Percentiles rank a stretch among this genome's conserved stretches.
Evolutionary conservation across 2,329 filamentous ascomycete genomes (phyloP).

Genomic region (Phialophora chinensis): DNA sequence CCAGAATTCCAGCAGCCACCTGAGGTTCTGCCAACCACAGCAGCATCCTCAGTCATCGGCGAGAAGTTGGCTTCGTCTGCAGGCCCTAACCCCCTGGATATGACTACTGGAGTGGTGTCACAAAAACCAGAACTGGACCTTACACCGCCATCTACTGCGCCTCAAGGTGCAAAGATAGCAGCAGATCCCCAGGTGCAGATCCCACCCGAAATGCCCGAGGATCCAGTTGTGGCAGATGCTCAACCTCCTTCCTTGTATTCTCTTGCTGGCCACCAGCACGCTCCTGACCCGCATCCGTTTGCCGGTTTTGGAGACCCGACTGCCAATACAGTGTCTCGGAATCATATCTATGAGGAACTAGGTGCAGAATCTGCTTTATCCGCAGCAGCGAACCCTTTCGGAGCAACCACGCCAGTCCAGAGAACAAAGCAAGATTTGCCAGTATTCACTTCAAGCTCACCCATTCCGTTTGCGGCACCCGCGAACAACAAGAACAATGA

Average conservation of each 20-base stretch:
- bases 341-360: background rate
- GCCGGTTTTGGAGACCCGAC: background rate
- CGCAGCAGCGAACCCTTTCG: slow-evolving; percentile 8
- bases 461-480: slow-evolving; percentile 50
- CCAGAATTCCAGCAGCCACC: background rate
- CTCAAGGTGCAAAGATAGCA: background rate
- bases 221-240: background rate
- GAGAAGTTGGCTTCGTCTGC: background rate
- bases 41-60: background rate
- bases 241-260: background rate
- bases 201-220: background rate
- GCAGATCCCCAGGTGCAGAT: background rate
- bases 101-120: background rate
- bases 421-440: slow-evolving; percentile 54
- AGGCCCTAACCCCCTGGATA: too few relatives aligned
- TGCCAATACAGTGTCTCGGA: background rate
- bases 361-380: background rate
- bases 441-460: slow-evolving; percentile 54
- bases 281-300: background rate
- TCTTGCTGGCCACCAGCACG: background rate
- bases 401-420: slow-evolving; percentile 23
- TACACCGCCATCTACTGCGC: background rate
- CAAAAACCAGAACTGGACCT: slow-evolving; percentile 1
- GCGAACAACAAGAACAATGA: slow-evolving; percentile 1
- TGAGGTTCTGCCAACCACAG: background rate